Evolutionary conservation across 768 basidiomycete genomes (phyloP), one percentile per base, ranked within the genome.

Genomic region (Rhizopogon vinicolor): DNA sequence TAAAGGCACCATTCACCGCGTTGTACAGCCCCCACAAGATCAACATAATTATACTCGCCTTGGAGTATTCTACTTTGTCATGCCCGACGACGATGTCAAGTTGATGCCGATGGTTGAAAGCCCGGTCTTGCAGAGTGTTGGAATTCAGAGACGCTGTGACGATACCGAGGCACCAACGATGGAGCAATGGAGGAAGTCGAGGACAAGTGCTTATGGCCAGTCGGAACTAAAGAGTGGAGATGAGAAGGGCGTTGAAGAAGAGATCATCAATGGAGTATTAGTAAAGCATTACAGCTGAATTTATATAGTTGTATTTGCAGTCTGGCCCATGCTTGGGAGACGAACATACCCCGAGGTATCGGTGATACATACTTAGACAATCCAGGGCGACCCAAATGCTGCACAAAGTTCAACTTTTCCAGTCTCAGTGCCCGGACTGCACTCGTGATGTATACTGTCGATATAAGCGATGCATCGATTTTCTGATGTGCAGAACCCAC

Each of bases 1-100:
- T 66, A 76, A 73, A 33, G 79, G 77, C 12, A 85, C 84, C 1
- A 78, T 84, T 49, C 84, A 86, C 60, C 78, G 83, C 13, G 83
- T 86, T 16, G 72, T 83, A 3, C 80, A 80, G 59, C 85, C 83
- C 2, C 84, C 83, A 9, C 60, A 63, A 0, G 82, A 84, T 56
- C 84, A 86, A 58, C 77, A 68, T 31, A 65, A 63, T 31, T 68
- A 74, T 57, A 71, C 78, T 14, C 79, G 84, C 8, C 71, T 85
- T 1, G 83, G 84, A 0, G 72, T 78, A 3, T 84, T 85, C 63
- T 85, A 85, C 65, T 86, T 86, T 60, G 67, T 65, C 33, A 71
- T 76, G 73, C 67, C 78, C 0, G 77, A 85, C 57, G 83, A 85
- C 62, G 62, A 75, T 29, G 74, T 76, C 43, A 72, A 67, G 50